Conservation (phyloP, 495 filamentous ascomycete genomes). For the Penicillium ochrochloron region DNA sequence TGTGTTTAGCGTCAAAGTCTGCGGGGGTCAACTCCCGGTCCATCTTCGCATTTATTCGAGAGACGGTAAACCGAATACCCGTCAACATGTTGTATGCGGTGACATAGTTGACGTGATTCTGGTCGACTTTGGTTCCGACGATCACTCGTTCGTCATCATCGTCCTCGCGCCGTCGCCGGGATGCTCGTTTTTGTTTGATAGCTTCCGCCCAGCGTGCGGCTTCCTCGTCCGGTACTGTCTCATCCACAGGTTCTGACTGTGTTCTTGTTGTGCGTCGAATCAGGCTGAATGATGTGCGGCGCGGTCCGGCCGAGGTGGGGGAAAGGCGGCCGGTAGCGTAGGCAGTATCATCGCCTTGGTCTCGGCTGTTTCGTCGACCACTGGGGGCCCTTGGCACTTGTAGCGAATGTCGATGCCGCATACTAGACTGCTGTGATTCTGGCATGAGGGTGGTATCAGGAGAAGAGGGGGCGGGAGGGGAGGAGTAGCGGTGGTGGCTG, state of each 20-base stretch:
- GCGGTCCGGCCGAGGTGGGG: slow-evolving; percentile 65
- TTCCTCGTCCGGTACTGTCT: slow-evolving; percentile 85
- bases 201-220: slow-evolving; percentile 90
- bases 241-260: slow-evolving; percentile 82
- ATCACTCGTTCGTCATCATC: slow-evolving; percentile 93
- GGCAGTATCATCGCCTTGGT: slow-evolving; percentile 65
- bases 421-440: slow-evolving; percentile 50
- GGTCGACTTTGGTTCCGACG: slow-evolving; percentile 98
- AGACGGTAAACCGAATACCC: slow-evolving; percentile 95
- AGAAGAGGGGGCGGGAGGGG: slow-evolving; percentile 64
- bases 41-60: slow-evolving; percentile 94
- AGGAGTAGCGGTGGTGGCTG: slow-evolving; percentile 72
- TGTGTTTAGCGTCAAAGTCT: slow-evolving; percentile 91
- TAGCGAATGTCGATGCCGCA: slow-evolving; percentile 87
- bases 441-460: slow-evolving; percentile 43
- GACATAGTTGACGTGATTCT: slow-evolving; percentile 96
- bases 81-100: slow-evolving; percentile 99
- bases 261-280: slow-evolving; percentile 81
- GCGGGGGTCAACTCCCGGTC: slow-evolving; percentile 84
- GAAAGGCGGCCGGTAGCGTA: slow-evolving; percentile 81
- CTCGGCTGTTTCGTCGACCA: slow-evolving; percentile 56
- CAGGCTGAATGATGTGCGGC: slow-evolving; percentile 81
- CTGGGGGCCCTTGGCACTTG: slow-evolving; percentile 74
- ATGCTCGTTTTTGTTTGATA: slow-evolving; percentile 86
- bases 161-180: slow-evolving; percentile 77